Base-by-base conservation (phyloP, 495 filamentous ascomycete genomes). In the Neurospora hispaniola region DNA sequence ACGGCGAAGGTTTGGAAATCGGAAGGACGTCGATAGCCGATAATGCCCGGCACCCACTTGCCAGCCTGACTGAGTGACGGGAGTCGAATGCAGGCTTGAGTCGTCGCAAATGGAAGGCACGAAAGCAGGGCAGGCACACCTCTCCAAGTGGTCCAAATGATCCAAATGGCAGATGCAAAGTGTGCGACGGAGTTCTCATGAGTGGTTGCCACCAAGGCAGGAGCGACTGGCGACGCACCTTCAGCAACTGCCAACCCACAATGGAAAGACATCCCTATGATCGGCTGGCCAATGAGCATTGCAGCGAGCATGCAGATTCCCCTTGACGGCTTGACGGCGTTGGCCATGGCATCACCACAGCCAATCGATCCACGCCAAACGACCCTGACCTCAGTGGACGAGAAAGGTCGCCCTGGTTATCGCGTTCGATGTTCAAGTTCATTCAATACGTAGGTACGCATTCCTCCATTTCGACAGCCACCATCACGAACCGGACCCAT, bases 261-360 rank as follows among this genome's bases (percentile, higher is more conserved):
- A 10, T 73, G 43, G 11, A 12, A 23, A 48, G 43, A 46, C 69
- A 71, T 5, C 40, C 44, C 18, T 42, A 54, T 48, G 69, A 66
- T 38, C 72, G 69, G 71, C 70, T 74, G 44, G 39, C 44, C 69
- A 54, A 42, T 62, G 41, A 54, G 71, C 69, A 71, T 46, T 59
- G 69, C 46, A 71, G 35, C 12, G 40, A 71, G 35, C 12, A 20
- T 39, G 44, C 42, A 31, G 38, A 48, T 71, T 41, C 71, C 59
- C 41, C 43, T 44, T 20, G 43, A 46, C 62, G 54, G 48, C 71
- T 31, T 31, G 27, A 59, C 62, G 54, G 48, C 71, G 71, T 73
- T 66, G 71, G 8, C 23, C 54, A 40, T 43, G 27, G 18, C 20
- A 69, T 46, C 42, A 38, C 44, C 27, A n/a, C 71, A 70, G 41